Evolutionary conservation across 2,329 filamentous ascomycete genomes (phyloP), one percentile per base, ranked within the genome.

Genomic region (Epichloe coenophiala): DNA sequence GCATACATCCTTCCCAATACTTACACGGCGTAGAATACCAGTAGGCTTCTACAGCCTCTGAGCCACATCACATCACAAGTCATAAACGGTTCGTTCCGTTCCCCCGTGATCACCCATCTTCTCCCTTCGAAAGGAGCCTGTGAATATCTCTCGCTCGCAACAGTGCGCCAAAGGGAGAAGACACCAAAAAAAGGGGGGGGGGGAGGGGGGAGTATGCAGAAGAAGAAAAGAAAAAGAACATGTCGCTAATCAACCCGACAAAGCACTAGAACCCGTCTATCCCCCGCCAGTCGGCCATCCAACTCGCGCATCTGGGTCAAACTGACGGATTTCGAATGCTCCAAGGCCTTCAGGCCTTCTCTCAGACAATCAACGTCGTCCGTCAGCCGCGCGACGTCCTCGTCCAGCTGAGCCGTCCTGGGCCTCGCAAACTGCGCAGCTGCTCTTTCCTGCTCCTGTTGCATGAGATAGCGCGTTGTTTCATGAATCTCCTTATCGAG

Each of bases 401-500:
- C 33, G 27, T 51, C 50, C n/a, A 51, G 8, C 40, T 39, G 17
- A n/a, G 45, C 36, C 12, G 45, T 48, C 36, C 50, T 31, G 21
- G 50, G 50, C 41, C 50, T 35, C 9, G 50, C 23, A 13, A 51
- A 51, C 27, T 21, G n/a, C 7, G 45, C 50, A 5, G 19, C 35
- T 1, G 50, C 50, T 8, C 50, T 48, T 17, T 45, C 9, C 15
- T 36, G 45, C 45, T 51, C 50, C 41, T 35, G 19, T 19, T 51
- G 33, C n/a, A 23, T 19, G 23, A 51, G 50, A n/a, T 19, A 45
- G 11, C 50, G 41, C 17, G 46, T 48, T 8, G 45, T 51, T 42
- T 48, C 50, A 19, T 43, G 39, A 27, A 48, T 51, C 36, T 51
- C 23, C 19, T 33, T 48, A 35, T 51, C 50, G 21, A 51, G 19